Evolutionary conservation across 257 asterid genomes (phyloP).

Genomic region (Gentiana straminea): DNA sequence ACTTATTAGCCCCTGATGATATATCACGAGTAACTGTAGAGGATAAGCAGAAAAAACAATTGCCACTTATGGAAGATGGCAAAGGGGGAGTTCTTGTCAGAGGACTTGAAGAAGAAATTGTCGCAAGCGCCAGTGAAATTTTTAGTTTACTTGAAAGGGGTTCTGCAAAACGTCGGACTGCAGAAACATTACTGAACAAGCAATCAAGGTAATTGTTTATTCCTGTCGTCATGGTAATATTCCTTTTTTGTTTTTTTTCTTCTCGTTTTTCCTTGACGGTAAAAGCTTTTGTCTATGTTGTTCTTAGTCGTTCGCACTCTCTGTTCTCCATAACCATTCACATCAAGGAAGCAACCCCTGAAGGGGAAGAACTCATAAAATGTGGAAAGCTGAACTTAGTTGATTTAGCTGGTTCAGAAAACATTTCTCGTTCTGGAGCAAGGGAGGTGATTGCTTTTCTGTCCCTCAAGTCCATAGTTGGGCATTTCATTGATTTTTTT

Average conservation of each 20-base stretch:
- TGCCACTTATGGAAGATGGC: conserved; percentile 90
- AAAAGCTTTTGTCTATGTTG: conserved; percentile 6
- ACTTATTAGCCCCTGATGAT: conserved; percentile 76
- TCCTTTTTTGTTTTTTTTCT: neutral
- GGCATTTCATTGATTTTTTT: neutral
- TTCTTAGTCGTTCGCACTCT: conserved; percentile 84
- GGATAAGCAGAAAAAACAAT: conserved; percentile 72
- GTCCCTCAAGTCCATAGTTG: neutral
- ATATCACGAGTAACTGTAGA: conserved; percentile 45
- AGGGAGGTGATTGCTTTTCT: conserved; percentile 51
- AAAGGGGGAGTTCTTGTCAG: conserved; percentile 89
- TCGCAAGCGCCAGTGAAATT: conserved; percentile 62
- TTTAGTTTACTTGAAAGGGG: conserved; percentile 76
- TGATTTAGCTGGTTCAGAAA: conserved; percentile 90
- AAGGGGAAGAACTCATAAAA: conserved; percentile 86
- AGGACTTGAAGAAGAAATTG: conserved; percentile 87
- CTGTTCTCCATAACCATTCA: conserved; percentile 85
- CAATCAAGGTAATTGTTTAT: conserved; percentile 58
- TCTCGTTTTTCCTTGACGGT: neutral
- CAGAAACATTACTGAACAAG: conserved; percentile 75
- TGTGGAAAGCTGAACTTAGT: conserved; percentile 88
- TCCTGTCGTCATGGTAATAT: neutral
- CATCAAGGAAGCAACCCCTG: conserved; percentile 86
- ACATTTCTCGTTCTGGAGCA: conserved; percentile 90
- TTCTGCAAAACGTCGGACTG: conserved; percentile 78